These are phyloP conservation scores for Termitomyces sp. DNA, from an alignment of 768 basidiomycete species.

Conservation along the genomic window DNA sequence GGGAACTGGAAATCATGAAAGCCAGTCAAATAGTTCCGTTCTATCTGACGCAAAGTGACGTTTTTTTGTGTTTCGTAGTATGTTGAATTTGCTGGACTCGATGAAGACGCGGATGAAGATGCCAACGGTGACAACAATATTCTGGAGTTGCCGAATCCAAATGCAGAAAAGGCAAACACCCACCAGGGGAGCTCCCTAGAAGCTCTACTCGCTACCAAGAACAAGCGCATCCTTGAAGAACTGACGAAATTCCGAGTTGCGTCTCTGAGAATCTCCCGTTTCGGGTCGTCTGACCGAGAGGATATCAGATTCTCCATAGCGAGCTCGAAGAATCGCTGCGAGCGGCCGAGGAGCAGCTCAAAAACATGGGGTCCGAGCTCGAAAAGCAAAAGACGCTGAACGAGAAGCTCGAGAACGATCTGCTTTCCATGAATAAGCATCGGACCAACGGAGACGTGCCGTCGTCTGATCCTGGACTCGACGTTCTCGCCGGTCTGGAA, in stretches of 20 bases:
- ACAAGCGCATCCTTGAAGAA: constrained; percentile 88
- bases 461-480: constrained; percentile 32
- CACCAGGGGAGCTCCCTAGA: constrained; percentile 83
- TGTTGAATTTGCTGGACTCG: constrained; percentile 91
- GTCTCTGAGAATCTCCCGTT: constrained; percentile 13
- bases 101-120: constrained; percentile 64
- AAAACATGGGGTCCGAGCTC: constrained; percentile 55
- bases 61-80: constrained; percentile 51
- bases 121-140: constrained; percentile 32
- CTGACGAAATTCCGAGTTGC: constrained; percentile 84
- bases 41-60: neutral
- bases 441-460: constrained; percentile 27
- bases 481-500: constrained; percentile 69
- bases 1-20: constrained; percentile 98
- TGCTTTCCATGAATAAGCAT: constrained; percentile 73
- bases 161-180: constrained; percentile 75
- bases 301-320: constrained; percentile 65
- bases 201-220: constrained; percentile 87
- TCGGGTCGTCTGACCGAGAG: neutral
- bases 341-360: constrained; percentile 51
- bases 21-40: constrained; percentile 33
- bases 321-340: constrained; percentile 73
- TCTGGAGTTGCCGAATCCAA: constrained; percentile 78
- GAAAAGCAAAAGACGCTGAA: constrained; percentile 76
- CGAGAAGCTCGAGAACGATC: constrained; percentile 88